Percentiles rank a stretch among this genome's conserved stretches.
Conservation (phyloP, 208 protist species). For the Strigomonas galati region DNA sequence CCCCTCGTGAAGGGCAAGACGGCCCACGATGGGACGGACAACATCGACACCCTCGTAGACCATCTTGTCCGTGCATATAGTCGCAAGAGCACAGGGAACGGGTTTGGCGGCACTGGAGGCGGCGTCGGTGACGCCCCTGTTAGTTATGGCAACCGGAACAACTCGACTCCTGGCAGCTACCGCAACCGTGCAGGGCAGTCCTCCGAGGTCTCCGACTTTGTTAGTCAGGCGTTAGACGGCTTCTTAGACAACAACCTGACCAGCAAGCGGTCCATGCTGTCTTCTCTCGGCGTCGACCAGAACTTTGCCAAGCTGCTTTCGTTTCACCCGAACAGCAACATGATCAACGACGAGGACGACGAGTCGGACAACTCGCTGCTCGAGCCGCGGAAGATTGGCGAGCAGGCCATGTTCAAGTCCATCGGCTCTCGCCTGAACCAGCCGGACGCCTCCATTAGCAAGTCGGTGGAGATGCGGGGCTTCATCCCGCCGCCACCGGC, state of each 20-base stretch:
- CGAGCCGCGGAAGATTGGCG: conserved; percentile 34
- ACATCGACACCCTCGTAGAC: conserved; percentile 34
- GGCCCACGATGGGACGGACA: conserved; percentile 16
- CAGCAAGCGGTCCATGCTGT: conserved; percentile 36
- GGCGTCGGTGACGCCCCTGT: conserved; percentile 21
- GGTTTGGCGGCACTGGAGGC: conserved; percentile 11
- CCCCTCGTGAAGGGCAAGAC: conserved; percentile 22
- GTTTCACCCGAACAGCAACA: conserved; percentile 30
- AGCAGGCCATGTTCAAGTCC: conserved; percentile 37
- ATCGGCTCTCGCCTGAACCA: conserved; percentile 19
- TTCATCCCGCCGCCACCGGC: conserved; percentile 4
- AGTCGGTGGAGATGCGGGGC: conserved; percentile 26
- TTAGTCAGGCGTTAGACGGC: conserved; percentile 39
- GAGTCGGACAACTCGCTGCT: conserved; percentile 23
- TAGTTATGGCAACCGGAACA: neutral
- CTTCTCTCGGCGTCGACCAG: conserved; percentile 32
- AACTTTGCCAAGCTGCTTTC: conserved; percentile 37
- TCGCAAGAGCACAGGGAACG: conserved; percentile 16
- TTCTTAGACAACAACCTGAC: conserved; percentile 22
- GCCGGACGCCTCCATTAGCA: conserved; percentile 28
- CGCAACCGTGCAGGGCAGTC: conserved; percentile 6
- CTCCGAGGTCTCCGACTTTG: conserved; percentile 34
- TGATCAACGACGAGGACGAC: neutral
- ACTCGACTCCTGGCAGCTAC: neutral
- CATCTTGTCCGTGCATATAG: conserved; percentile 32